Percentiles rank a stretch among this genome's conserved stretches.
Evolutionary conservation across 2,329 filamentous ascomycete species (phyloP).

Genomic region (Fonsecaea nubica): DNA sequence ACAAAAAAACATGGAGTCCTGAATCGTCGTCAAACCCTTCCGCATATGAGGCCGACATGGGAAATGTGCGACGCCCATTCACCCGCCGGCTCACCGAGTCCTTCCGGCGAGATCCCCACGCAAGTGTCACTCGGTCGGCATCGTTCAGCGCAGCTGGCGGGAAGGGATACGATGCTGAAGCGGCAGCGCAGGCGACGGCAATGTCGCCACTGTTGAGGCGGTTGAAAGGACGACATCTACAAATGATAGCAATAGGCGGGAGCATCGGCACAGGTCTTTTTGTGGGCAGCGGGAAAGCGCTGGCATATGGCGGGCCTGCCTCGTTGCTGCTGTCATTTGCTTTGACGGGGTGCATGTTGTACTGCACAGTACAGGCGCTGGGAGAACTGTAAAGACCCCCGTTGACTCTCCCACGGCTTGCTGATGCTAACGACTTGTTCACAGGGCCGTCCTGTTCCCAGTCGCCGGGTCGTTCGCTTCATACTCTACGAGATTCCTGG

Average conservation of each 20-base stretch:
- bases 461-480: slow-evolving; percentile 91
- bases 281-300: slow-evolving; percentile 76
- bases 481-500: slow-evolving; percentile 86
- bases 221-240: slow-evolving; percentile 43
- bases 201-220: slow-evolving; percentile 41
- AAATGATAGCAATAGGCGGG: slow-evolving; percentile 75
- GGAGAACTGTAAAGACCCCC: slow-evolving; percentile 69
- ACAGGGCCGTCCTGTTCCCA: slow-evolving; percentile 77
- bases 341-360: slow-evolving; percentile 85
- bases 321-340: slow-evolving; percentile 78
- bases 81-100: slow-evolving; percentile 40
- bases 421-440: not conserved
- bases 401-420: not conserved
- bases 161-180: slow-evolving; percentile 41
- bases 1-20: slow-evolving; percentile 37
- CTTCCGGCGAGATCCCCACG: slow-evolving; percentile 44
- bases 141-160: slow-evolving; percentile 33
- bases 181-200: slow-evolving; percentile 42
- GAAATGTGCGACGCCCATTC: slow-evolving; percentile 31
- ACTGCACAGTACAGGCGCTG: slow-evolving; percentile 87
- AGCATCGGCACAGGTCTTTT: slow-evolving; percentile 91
- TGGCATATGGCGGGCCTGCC: slow-evolving; percentile 71
- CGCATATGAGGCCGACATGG: slow-evolving; percentile 37
- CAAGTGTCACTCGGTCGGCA: slow-evolving; percentile 37
- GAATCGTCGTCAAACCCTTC: slow-evolving; percentile 35